These are phyloP conservation scores for Aspergillus unguis DNA, from an alignment of 2,329 filamentous ascomycete genomes.

Conservation along the genomic window DNA sequence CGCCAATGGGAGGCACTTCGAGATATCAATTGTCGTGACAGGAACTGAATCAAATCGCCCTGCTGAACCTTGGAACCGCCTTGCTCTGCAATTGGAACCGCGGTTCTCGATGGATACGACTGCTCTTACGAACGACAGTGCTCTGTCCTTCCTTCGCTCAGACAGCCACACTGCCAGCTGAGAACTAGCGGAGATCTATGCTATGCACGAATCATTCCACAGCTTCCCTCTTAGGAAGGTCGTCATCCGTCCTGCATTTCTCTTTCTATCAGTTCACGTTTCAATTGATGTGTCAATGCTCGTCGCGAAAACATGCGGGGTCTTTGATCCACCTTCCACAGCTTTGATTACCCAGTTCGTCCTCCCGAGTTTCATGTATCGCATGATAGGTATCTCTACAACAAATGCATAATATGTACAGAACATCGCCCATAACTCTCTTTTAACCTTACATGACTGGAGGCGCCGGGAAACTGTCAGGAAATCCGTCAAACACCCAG, in stretches of 20 bases:
- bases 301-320: conserved; percentile 3
- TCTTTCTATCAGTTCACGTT: not conserved
- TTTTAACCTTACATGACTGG: conserved; percentile 25
- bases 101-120: conserved; percentile 2
- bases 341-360: not conserved
- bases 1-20: not conserved
- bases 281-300: not conserved
- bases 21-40: too few species aligned
- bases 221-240: not conserved
- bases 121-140: too few species aligned
- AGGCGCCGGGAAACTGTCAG: conserved; percentile 57
- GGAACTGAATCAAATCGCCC: too few species aligned
- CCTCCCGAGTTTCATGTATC: not conserved
- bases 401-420: conserved; percentile 3
- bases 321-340: conserved; percentile 2
- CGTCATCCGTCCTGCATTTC: not conserved
- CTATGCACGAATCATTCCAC: conserved; percentile 2
- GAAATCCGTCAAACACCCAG: conserved; percentile 84
- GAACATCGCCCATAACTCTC: not conserved
- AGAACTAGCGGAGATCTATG: not conserved
- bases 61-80: not conserved
- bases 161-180: not conserved
- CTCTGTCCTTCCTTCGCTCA: not conserved
- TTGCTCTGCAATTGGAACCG: conserved; percentile 6
- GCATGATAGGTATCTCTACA: conserved; percentile 10